A percentile compares a stretch with the other conserved stretches of the same genome.
These are phyloP conservation scores for Collariella sp. DNA, from an alignment of 495 filamentous ascomycete species.

Conservation along the genomic window DNA sequence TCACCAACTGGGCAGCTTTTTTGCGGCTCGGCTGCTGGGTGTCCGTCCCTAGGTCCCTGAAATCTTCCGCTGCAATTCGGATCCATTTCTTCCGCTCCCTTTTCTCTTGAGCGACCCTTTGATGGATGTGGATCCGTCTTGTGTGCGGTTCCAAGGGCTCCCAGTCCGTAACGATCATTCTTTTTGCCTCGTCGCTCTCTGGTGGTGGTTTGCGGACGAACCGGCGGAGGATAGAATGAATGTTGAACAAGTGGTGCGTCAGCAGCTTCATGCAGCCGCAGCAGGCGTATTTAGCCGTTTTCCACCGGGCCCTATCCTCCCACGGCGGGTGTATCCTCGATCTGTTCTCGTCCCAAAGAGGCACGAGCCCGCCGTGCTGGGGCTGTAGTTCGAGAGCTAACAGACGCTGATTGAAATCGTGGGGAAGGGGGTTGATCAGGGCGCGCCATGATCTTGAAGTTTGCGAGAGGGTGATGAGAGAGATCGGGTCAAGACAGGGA, in stretches of 20 bases:
- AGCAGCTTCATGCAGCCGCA: slow-evolving; percentile 21
- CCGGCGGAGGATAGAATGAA: slow-evolving; percentile 15
- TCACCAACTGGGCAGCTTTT: not conserved
- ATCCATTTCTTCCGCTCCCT: not conserved
- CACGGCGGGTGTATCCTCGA: slow-evolving; percentile 7
- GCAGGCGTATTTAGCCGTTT: slow-evolving; percentile 20
- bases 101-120: not conserved
- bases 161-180: slow-evolving; percentile 14
- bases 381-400: slow-evolving; percentile 22
- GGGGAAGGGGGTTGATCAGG: slow-evolving; percentile 9
- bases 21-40: not conserved
- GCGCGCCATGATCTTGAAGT: slow-evolving; percentile 4
- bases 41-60: no score
- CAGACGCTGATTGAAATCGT: slow-evolving; percentile 15
- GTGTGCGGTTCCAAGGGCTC: not conserved
- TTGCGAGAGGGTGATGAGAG: slow-evolving; percentile 16
- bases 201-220: slow-evolving; percentile 17
- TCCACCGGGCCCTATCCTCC: slow-evolving; percentile 10
- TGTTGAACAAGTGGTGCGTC: slow-evolving; percentile 19
- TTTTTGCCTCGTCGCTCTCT: slow-evolving; percentile 12
- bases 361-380: slow-evolving; percentile 18
- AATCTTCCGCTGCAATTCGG: no score
- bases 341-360: slow-evolving; percentile 2
- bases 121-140: not conserved
- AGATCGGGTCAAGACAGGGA: slow-evolving; percentile 11